These are phyloP conservation scores for Teunomyces kruisii DNA, from an alignment of 805 yeast genomes.

Conservation along the genomic window DNA sequence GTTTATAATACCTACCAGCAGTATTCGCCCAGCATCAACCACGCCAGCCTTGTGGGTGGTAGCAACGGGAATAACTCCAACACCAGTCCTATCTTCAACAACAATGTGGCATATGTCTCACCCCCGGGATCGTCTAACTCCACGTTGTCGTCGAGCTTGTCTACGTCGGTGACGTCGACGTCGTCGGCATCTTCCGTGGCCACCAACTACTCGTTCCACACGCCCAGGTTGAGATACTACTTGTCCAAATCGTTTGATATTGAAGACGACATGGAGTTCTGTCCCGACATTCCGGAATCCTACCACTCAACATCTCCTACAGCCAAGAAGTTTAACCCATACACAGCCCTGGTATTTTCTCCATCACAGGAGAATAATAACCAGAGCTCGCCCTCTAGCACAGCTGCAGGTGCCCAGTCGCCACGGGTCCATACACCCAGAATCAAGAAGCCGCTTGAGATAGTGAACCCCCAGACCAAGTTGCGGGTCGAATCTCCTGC, in stretches of 20 bases:
- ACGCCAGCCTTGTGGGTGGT: constrained; percentile 9
- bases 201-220: constrained; percentile 40
- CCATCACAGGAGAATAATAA: constrained; percentile 45
- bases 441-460: constrained; percentile 58
- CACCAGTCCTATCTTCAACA: constrained; percentile 31
- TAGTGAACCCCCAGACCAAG: constrained; percentile 62
- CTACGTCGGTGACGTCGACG: constrained; percentile 8
- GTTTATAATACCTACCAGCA: constrained; percentile 33
- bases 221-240: constrained; percentile 54
- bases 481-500: constrained; percentile 56
- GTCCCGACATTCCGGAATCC: constrained; percentile 55
- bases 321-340: constrained; percentile 61
- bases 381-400: constrained; percentile 18
- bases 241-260: constrained; percentile 59
- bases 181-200: constrained; percentile 2
- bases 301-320: constrained; percentile 26
- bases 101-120: constrained; percentile 21
- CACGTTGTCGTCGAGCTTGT: constrained; percentile 13
- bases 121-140: constrained; percentile 19
- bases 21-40: constrained; percentile 30
- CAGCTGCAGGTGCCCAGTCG: constrained; percentile 17
- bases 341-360: constrained; percentile 61
- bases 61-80: constrained; percentile 8
- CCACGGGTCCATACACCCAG: constrained; percentile 58
- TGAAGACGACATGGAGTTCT: constrained; percentile 64